These are phyloP conservation scores for Eutreptiella sp. DNA, from an alignment of 208 protist species.

Conservation along the genomic window DNA sequence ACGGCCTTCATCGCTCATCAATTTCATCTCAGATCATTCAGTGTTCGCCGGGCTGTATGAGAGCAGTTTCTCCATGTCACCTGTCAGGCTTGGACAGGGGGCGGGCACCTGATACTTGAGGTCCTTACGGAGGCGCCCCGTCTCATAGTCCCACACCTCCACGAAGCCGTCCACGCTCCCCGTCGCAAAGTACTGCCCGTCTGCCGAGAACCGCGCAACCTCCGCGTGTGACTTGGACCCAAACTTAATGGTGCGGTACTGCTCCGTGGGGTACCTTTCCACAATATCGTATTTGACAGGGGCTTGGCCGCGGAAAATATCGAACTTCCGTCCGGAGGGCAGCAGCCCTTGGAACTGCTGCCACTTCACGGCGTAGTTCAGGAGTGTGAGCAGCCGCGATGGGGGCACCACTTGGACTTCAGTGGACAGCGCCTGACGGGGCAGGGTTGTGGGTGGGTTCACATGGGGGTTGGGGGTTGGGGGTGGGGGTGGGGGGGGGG, in stretches of 20 bases:
- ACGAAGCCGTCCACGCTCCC: constrained; percentile 42
- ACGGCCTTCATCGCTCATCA: too few species aligned
- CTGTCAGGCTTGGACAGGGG: too few species aligned
- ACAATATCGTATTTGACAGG: neutral
- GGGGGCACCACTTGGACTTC: constrained; percentile 25
- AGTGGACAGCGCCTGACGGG: too few species aligned
- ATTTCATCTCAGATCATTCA: too few species aligned
- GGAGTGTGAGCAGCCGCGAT: constrained; percentile 32
- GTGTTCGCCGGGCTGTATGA: too few species aligned
- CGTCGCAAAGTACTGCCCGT: constrained; percentile 39
- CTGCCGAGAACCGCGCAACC: constrained; percentile 33
- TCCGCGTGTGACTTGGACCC: constrained; percentile 32
- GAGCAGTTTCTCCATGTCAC: too few species aligned
- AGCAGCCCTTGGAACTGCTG: constrained; percentile 30
- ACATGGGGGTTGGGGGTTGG: too few species aligned
- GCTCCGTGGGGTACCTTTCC: constrained; percentile 11
- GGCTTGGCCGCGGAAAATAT: constrained; percentile 26
- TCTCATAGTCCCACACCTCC: constrained; percentile 39
- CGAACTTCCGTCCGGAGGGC: constrained; percentile 14
- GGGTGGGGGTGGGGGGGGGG: too few species aligned
- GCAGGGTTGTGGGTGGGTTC: too few species aligned
- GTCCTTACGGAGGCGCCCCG: constrained; percentile 33
- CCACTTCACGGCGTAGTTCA: constrained; percentile 34
- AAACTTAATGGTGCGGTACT: constrained; percentile 39
- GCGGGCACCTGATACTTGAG: constrained; percentile 46